Percentiles rank a stretch among this genome's conserved stretches.
Conservation (phyloP, 139 green algal species). For the Ettlia oleoabundans region DNA sequence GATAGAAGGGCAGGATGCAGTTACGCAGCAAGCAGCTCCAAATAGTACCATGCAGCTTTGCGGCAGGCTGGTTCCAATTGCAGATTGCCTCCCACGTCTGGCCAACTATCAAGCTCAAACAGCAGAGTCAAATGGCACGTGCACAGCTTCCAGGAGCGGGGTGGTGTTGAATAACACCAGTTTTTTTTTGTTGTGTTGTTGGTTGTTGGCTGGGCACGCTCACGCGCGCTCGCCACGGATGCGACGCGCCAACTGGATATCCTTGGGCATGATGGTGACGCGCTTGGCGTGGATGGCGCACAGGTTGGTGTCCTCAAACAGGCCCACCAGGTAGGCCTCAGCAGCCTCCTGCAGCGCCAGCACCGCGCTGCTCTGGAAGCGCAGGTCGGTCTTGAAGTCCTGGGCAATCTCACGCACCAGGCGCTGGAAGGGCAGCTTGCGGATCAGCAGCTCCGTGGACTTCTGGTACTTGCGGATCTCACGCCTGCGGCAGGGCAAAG, state of each 20-base stretch:
- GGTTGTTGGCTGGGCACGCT: neutral
- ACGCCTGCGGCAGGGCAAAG: neutral
- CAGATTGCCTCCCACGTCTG: neutral
- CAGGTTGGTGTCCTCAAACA: constrained; percentile 90
- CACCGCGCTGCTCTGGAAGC: constrained; percentile 87
- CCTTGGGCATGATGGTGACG: constrained; percentile 98
- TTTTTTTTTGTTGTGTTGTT: neutral
- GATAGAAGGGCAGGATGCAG: too few relatives aligned
- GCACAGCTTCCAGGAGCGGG: neutral
- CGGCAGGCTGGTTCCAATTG: too few relatives aligned
- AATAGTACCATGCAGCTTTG: too few relatives aligned
- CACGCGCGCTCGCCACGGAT: constrained; percentile 86
- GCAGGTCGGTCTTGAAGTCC: constrained; percentile 99
- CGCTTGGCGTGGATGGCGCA: constrained; percentile 83
- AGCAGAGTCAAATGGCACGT: neutral
- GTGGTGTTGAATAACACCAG: constrained; percentile 9
- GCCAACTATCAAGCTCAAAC: neutral
- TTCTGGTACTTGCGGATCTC: constrained; percentile 96
- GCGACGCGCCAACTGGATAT: constrained; percentile 95
- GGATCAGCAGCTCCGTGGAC: constrained; percentile 89
- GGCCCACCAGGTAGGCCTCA: constrained; percentile 96
- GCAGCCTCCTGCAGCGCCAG: constrained; percentile 94
- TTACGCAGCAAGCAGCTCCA: too few relatives aligned
- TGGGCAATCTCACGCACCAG: constrained; percentile 97
- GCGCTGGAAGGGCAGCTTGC: constrained; percentile 97